Base-by-base conservation (phyloP, 306 rosid genomes). In the Urtica urens region DNA sequence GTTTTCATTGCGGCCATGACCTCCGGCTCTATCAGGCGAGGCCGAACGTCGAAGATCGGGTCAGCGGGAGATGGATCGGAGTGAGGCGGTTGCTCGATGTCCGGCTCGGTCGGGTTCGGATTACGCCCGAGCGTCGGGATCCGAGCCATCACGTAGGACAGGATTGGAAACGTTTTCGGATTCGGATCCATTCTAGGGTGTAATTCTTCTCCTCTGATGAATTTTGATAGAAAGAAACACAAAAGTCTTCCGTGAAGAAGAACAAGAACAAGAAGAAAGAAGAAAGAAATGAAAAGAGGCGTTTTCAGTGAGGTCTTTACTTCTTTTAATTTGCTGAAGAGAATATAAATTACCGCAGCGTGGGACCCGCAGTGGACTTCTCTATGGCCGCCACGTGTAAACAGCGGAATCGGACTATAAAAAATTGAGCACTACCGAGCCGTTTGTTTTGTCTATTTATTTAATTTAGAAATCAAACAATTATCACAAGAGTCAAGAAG, bases 91-190 rank as follows among this genome's bases (percentile, higher is more conserved):
- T 66, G 75, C 43, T 86, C 93, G 51, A 74, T 23, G 54, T 84
- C 93, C 43, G 40, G 11, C 4, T 63, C 23, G 9, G 31, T 31
- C 24, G 71, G 58, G 18, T 28, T 55, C 38, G 77, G 66, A 15
- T 3, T 52, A 35, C 60, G 35, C 3, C 64, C 53, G 33, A 85
- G 51, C 3, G 82, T 60, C 37, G 81, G 85, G 23, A 90, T 49
- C 2, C 85, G 93, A 7, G 77, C 62, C 92, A 90, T 66, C 51
- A 90, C 92, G 70, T 81, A 85, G 49, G 92, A 79, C 61, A 90
- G 94, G 31, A 90, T 43, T 16, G 99, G 95, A 65, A 64, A 71
- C 6, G 30, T 74, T 42, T 78, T 73, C 9, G 94, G 99, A 57
- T 81, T 55, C 19, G 95, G 94, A 85, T 90, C 95, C 95, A 90